Percentiles rank a stretch among this genome's conserved stretches.
Evolutionary conservation across 75 land plant species (phyloP).

Genomic region (Cupressus sempervirens): DNA sequence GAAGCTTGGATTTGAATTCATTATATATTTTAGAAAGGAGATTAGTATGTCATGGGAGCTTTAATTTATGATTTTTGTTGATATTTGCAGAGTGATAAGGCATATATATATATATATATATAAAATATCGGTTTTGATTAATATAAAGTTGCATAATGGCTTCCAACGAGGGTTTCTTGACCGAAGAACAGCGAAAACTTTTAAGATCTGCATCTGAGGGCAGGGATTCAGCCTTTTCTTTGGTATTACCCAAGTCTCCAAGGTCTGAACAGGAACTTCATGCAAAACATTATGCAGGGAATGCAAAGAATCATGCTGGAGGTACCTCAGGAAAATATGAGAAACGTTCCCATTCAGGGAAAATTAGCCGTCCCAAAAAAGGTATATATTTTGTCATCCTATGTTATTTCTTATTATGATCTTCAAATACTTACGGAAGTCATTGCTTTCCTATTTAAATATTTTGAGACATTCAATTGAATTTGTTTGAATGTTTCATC

Average conservation of each 20-base stretch:
- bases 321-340: conserved; percentile 39
- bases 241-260: conserved; percentile 24
- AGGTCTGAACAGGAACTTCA: conserved; percentile 22
- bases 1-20: background rate
- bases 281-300: conserved; percentile 18
- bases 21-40: background rate
- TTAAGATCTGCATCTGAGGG: conserved; percentile 29
- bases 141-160: conserved; percentile 20
- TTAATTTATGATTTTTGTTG: background rate
- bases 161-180: conserved; percentile 37
- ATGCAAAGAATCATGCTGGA: conserved; percentile 21
- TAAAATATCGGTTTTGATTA: background rate
- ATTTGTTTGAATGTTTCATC: background rate
- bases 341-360: conserved; percentile 44
- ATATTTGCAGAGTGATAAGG: conserved; percentile 2
- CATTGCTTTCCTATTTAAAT: background rate
- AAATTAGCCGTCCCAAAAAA: conserved; percentile 59
- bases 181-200: conserved; percentile 53
- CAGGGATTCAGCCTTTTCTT: conserved; percentile 27
- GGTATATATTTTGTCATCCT: conserved; percentile 21
- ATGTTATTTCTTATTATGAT: background rate
- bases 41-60: background rate
- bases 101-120: too few relatives aligned
- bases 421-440: background rate
- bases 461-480: background rate